Evolutionary conservation across 768 basidiomycete species (phyloP), one percentile per base, ranked within the genome.

Genomic region (Phylloporus scabripes): DNA sequence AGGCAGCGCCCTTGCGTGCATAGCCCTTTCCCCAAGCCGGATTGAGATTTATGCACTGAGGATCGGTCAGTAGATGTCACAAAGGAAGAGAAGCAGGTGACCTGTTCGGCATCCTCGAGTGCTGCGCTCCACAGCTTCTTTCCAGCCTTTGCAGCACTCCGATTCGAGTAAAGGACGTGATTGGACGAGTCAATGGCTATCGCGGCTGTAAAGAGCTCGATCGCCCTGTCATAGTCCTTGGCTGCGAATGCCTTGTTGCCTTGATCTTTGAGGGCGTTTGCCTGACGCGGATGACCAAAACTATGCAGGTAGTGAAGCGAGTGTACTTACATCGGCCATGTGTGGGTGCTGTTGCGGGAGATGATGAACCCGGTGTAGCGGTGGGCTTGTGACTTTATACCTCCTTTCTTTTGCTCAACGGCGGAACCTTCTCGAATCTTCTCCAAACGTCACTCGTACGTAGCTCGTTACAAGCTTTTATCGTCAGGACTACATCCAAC

Each of bases 181-280:
- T 95, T 95, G 32, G 72, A 74, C 2, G 85, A 74, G 69, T 96
- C 92, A 58, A 94, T 60, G 41, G 76, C 81, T 63, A 97, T 87
- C 17, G 89, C 94, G 61, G 91, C 77, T 4, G 81, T 75, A 69
- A 91, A 92, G 42, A 87, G 72, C 62, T 85, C 78, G 73, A 90
- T 88, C 7, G 94, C 93, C 59, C 77, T 82, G 72, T 90, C 84
- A 71, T 89, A 96, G 60, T 96, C 81, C 66, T 92, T 96, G 48
- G 90, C 90, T 33, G 87, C 76, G 71, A 97, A 97, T 18, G 94
- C 92, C 63, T 93, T 92, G 78, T 97, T 97, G 61, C 93, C 94
- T 63, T 82, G 82, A 63, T 91, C 88, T 74, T 97, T 97, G 56
- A 96, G 74, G 51, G 81, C 72, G 64, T 75, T 73, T 42, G 72